These are phyloP conservation scores for Gamarada debralockiae DNA, from an alignment of 495 filamentous ascomycete species.

Conservation along the genomic window DNA sequence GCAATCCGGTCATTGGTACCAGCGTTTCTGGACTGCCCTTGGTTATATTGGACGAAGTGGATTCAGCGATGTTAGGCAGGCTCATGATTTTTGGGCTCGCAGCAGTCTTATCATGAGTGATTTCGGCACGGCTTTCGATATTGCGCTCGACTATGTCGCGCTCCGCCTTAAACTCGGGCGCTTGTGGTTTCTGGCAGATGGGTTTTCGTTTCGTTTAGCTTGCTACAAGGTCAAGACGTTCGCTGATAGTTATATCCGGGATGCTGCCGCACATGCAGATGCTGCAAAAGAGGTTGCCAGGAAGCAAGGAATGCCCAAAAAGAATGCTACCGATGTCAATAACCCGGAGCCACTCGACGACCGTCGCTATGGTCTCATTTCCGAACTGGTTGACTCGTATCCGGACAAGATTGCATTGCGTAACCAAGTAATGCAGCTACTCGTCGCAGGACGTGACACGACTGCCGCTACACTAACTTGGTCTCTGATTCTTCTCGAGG, in stretches of 20 bases:
- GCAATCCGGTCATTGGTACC: background rate
- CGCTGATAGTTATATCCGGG: background rate
- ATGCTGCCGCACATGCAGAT: background rate
- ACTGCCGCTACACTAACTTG: too few relatives aligned
- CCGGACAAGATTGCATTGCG: too few relatives aligned
- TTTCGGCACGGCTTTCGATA: background rate
- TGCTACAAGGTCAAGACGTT: background rate
- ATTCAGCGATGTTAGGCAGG: background rate
- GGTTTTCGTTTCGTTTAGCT: background rate
- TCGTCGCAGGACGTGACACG: too few relatives aligned
- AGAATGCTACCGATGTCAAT: background rate
- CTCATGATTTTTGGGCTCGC: background rate
- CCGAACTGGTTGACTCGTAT: too few relatives aligned
- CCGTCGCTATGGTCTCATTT: background rate
- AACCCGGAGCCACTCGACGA: background rate
- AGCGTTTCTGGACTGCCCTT: background rate
- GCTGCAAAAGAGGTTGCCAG: background rate
- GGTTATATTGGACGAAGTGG: background rate
- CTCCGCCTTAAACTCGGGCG: background rate
- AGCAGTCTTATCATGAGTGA: background rate
- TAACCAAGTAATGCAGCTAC: too few relatives aligned
- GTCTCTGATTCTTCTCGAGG: too few relatives aligned
- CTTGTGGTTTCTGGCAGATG: background rate
- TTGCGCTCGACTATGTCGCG: background rate
- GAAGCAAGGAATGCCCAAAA: background rate